Evolutionary conservation across 495 filamentous ascomycete species (phyloP).

Genomic region (Hypoxylon trugodes): DNA sequence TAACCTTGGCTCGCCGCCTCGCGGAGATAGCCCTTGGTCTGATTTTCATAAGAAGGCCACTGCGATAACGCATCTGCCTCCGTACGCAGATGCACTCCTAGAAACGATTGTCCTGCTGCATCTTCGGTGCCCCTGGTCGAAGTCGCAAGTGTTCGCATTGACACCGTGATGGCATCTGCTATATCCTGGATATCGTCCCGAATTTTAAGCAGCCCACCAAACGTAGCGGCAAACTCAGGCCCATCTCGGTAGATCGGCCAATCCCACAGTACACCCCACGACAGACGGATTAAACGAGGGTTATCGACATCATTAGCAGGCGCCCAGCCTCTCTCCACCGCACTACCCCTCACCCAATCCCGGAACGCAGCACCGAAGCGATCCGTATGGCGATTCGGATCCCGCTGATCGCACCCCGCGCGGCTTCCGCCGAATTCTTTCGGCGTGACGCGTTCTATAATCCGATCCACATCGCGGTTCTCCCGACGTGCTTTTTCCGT

Average conservation of each 20-base stretch:
- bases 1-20: conserved; percentile 40
- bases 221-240: conserved; percentile 51
- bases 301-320: conserved; percentile 23
- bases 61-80: conserved; percentile 51
- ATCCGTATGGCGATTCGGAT: conserved; percentile 57
- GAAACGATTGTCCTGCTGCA: conserved; percentile 27
- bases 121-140: not conserved
- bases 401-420: conserved; percentile 53
- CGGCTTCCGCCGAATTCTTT: conserved; percentile 49
- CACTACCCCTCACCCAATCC: conserved; percentile 29
- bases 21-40: conserved; percentile 48
- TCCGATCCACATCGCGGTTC: conserved; percentile 14
- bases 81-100: conserved; percentile 52
- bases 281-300: conserved; percentile 49
- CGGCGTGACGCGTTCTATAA: conserved; percentile 52
- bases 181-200: conserved; percentile 50
- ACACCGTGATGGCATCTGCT: conserved; percentile 37
- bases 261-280: conserved; percentile 58
- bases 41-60: conserved; percentile 55
- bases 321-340: conserved; percentile 36
- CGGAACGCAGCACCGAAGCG: conserved; percentile 48
- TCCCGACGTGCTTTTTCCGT: conserved; percentile 12
- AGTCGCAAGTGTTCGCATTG: conserved; percentile 42
- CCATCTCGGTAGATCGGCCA: conserved; percentile 54
- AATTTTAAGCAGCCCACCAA: conserved; percentile 52